Conservation (phyloP, 352 stramenopile species). For the Phytophthora agathidicida region DNA sequence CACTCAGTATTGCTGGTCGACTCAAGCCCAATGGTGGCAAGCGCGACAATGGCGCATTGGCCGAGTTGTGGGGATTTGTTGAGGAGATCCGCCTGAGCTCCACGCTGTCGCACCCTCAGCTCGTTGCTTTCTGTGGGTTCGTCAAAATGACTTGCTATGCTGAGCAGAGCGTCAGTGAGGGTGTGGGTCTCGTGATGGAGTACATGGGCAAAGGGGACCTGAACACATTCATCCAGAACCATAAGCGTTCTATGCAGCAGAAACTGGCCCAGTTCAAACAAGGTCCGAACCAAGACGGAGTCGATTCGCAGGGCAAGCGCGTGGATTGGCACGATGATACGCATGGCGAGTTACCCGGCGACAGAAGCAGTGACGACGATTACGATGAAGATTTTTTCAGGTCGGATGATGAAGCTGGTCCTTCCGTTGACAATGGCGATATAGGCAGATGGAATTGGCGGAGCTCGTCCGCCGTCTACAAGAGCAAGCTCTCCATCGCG, state of each 20-base stretch:
- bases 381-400: slow-evolving; percentile 10
- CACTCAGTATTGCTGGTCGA: slow-evolving; percentile 2
- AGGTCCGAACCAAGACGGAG: background rate
- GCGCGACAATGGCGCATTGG: background rate
- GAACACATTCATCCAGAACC: slow-evolving; percentile 41
- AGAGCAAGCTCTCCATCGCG: slow-evolving; percentile 48
- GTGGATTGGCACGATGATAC: slow-evolving; percentile 23
- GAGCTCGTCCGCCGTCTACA: slow-evolving; percentile 23
- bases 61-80: slow-evolving; percentile 23
- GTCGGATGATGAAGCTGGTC: slow-evolving; percentile 1
- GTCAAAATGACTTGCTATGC: slow-evolving; percentile 7
- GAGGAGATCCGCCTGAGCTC: slow-evolving; percentile 37
- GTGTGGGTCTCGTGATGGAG: slow-evolving; percentile 47
- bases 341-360: background rate
- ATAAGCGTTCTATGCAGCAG: slow-evolving; percentile 25
- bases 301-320: slow-evolving; percentile 4
- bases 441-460: slow-evolving; percentile 34
- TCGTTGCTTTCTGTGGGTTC: slow-evolving; percentile 39
- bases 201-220: slow-evolving; percentile 45
- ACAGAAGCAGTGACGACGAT: slow-evolving; percentile 1
- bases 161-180: slow-evolving; percentile 1
- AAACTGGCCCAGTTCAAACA: slow-evolving; percentile 6
- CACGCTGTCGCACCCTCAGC: slow-evolving; percentile 33
- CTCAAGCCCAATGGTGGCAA: background rate
- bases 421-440: background rate